phyloP scores from a whole-genome alignment of 352 stramenopile species.

The Pythium utonaiense region DNA sequence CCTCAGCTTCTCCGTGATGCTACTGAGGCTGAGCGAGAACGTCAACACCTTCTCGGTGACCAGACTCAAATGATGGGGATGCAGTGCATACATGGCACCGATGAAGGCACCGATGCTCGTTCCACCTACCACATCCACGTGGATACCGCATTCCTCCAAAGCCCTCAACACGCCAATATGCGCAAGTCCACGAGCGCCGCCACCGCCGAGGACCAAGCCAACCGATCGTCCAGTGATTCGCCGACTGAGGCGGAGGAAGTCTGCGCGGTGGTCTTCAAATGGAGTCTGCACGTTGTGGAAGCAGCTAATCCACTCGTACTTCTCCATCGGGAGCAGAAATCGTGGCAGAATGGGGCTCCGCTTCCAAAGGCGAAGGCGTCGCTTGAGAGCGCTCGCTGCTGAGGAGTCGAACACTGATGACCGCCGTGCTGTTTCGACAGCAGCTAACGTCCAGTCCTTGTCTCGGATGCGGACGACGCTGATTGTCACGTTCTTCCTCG shows the following conservation, averaged over 20 bases:
- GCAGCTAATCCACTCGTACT: constrained; percentile 83
- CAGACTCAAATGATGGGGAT: constrained; percentile 62
- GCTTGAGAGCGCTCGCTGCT: constrained; percentile 48
- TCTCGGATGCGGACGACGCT: constrained; percentile 78
- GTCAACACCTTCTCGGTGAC: constrained; percentile 53
- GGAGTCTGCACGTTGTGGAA: constrained; percentile 85
- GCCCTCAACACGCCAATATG: constrained; percentile 93
- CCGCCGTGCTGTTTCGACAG: constrained; percentile 43
- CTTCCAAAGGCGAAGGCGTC: constrained; percentile 52
- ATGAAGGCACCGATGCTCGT: constrained; percentile 90
- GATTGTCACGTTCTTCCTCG: constrained; percentile 66
- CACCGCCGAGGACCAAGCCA: constrained; percentile 92
- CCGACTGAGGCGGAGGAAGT: constrained; percentile 86
- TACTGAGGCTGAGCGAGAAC: constrained; percentile 65
- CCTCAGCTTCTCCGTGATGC: constrained; percentile 64
- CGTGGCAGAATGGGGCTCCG: constrained; percentile 57
- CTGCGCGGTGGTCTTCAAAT: constrained; percentile 64
- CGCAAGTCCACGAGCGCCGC: constrained; percentile 89
- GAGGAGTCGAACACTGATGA: constrained; percentile 45
- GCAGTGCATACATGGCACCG: constrained; percentile 71
- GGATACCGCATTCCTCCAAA: constrained; percentile 89
- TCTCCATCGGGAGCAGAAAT: constrained; percentile 77
- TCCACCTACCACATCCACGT: constrained; percentile 93
- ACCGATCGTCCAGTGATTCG: constrained; percentile 91
- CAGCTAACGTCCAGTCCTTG: constrained; percentile 68